A percentile compares a stretch with the other conserved stretches of the same genome.
These are phyloP conservation scores for Coniosporium apollinis DNA, from an alignment of 495 filamentous ascomycete genomes.

Conservation along the genomic window DNA sequence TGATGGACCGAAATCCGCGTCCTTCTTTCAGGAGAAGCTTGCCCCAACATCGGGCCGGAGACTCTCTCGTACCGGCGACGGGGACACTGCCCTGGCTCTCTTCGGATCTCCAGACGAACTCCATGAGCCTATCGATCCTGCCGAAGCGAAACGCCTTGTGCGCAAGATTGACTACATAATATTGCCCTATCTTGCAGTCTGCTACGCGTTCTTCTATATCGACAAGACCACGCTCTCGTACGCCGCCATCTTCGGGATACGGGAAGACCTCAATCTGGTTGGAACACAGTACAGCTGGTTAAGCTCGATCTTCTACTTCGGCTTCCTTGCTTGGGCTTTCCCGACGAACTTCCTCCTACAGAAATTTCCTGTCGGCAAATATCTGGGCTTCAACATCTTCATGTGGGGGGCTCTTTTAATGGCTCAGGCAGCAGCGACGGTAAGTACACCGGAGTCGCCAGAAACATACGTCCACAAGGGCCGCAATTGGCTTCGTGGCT, in stretches of 20 bases:
- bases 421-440: conserved; percentile 28
- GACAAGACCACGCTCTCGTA: conserved; percentile 29
- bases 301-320: conserved; percentile 44
- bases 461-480: too few species aligned
- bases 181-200: conserved; percentile 31
- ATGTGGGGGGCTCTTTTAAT: conserved; percentile 43
- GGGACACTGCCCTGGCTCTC: conserved; percentile 11
- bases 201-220: conserved; percentile 43
- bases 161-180: conserved; percentile 37
- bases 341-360: conserved; percentile 39
- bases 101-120: conserved; percentile 10
- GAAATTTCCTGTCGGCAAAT: conserved; percentile 38
- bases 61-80: conserved; percentile 12
- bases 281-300: conserved; percentile 44
- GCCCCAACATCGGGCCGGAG: neutral
- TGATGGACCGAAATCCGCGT: too few species aligned
- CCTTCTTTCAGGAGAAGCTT: too few species aligned
- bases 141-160: conserved; percentile 31
- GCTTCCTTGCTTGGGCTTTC: conserved; percentile 33
- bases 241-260: conserved; percentile 38
- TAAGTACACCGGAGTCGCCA: neutral
- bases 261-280: conserved; percentile 28
- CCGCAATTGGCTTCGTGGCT: too few species aligned
- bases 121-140: conserved; percentile 30
- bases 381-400: conserved; percentile 42